Base-by-base conservation (phyloP, 2,329 filamentous ascomycete species). In the Fusarium buxicola region DNA sequence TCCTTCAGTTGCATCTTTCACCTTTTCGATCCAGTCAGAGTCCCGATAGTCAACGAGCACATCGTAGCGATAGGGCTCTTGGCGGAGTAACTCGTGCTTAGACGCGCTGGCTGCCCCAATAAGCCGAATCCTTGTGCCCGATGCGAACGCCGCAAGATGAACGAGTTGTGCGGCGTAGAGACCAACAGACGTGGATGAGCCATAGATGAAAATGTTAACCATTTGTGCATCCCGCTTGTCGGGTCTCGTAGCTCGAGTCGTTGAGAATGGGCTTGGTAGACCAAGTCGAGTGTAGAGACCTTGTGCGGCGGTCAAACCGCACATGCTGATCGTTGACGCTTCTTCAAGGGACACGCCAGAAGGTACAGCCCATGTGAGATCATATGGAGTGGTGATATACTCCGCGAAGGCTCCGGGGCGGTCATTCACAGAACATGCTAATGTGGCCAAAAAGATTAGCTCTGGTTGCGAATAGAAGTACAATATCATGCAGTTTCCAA, bases 401-500 rank as follows among this genome's bases (percentile, higher is more conserved):
- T 82, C 78, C 2, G 80, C 75, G 60, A 82, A 83, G 0, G 79
- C 79, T 7, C 80, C 81, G 0, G 79, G 77, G 0, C 77, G 74
- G 5, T 77, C 72, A 46, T 81, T 81, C 7, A 71, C 66, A 11
- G 74, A 77, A 50, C 74, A 77, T 2, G 78, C 79, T 72, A 44
- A 9, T 1, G 0, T 6, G 0, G 3, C 28, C 0, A n/a, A 16
- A 16, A 10, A 16, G n/a, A 16, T 38, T n/a, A 48, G 50, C 12
- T 3, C 2, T 2, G n/a, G 24, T 16, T 10, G 7, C 5, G 11
- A 35, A 34, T 1, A 13, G 8, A 16, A 16, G 11, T 5, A 16
- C 15, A n/a, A 5, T 4, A 12, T 3, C 13, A 3, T 15, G 0
- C 1, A 12, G 3, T 15, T 21, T 10, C 9, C 7, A 3, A 18